phyloP scores from a whole-genome alignment of 768 basidiomycete genomes.

The Mycena floridula region DNA sequence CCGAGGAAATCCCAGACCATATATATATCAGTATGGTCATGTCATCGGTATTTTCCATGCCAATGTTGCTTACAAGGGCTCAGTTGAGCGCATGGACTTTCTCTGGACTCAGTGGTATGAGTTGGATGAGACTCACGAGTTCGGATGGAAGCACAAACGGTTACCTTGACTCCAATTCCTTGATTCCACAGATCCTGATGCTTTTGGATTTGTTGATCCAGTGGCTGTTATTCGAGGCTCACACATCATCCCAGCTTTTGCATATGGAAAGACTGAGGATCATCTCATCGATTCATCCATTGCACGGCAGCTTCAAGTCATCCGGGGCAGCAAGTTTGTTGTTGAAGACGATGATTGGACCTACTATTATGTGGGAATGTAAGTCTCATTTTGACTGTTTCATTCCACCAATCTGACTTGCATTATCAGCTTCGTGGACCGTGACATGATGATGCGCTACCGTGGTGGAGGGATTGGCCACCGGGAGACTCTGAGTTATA shows the following conservation, averaged over 20 bases:
- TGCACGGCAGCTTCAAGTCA: background rate
- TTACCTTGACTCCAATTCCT: slow-evolving; percentile 24
- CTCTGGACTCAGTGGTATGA: slow-evolving; percentile 20
- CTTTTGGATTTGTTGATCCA: slow-evolving; percentile 35
- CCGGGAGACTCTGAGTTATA: background rate
- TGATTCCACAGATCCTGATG: slow-evolving; percentile 7
- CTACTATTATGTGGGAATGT: slow-evolving; percentile 24
- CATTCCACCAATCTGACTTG: background rate
- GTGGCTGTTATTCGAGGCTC: slow-evolving; percentile 18
- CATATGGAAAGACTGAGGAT: slow-evolving; percentile 2
- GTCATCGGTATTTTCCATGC: slow-evolving; percentile 17
- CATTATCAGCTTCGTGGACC: slow-evolving; percentile 9
- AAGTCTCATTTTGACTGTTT: slow-evolving; percentile 1
- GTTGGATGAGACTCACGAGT: slow-evolving; percentile 3
- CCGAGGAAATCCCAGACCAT: slow-evolving; percentile 8
- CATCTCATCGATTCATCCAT: slow-evolving; percentile 4
- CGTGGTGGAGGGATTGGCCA: slow-evolving; percentile 14
- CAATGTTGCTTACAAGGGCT: slow-evolving; percentile 8
- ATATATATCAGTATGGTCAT: slow-evolving; percentile 18
- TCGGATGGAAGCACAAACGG: slow-evolving; percentile 11
- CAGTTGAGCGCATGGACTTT: slow-evolving; percentile 13
- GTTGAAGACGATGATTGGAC: slow-evolving; percentile 16
- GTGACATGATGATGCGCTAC: slow-evolving; percentile 14
- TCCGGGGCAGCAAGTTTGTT: background rate
- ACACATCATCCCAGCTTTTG: slow-evolving; percentile 29